Percentiles rank a stretch among this genome's conserved stretches.
Conservation (phyloP, 768 basidiomycete species). For the Leccinum incarnatum region DNA sequence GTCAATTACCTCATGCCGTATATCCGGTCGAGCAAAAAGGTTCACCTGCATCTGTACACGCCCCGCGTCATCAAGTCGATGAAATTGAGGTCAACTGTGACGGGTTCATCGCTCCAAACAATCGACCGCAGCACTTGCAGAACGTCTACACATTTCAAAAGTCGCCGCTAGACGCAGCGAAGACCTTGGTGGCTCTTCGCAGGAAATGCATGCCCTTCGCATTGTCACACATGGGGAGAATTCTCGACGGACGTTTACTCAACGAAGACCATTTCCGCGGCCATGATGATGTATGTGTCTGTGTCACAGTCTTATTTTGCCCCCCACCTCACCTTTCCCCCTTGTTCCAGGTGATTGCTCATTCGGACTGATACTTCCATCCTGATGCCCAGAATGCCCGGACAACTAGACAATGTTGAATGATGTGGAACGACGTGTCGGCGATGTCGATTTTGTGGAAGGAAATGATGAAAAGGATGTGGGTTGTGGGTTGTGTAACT, state of each 20-base stretch:
- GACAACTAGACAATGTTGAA: background rate
- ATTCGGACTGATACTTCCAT: background rate
- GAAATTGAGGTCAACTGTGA: conserved; percentile 4
- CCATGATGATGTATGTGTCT: background rate
- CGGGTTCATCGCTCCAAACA: background rate
- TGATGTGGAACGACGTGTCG: background rate
- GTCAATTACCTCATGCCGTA: conserved; percentile 36
- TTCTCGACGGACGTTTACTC: conserved; percentile 31
- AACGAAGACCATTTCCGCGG: conserved; percentile 7
- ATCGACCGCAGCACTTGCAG: background rate
- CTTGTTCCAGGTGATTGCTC: background rate
- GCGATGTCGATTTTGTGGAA: background rate
- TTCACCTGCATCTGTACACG: conserved; percentile 43
- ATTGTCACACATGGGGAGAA: conserved; percentile 42
- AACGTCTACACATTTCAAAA: conserved; percentile 27
- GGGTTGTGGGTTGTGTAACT: background rate
- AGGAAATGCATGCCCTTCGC: conserved; percentile 40
- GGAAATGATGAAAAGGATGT: background rate
- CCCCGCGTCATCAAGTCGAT: conserved; percentile 36
- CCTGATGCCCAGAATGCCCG: background rate
- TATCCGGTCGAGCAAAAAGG: conserved; percentile 32
- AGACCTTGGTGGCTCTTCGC: conserved; percentile 24
- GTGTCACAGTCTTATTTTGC: background rate
- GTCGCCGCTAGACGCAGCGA: conserved; percentile 34
- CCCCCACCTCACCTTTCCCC: background rate